These are phyloP conservation scores for Chloris gayana DNA, from an alignment of 176 grass and related monocot species.

Conservation along the genomic window DNA sequence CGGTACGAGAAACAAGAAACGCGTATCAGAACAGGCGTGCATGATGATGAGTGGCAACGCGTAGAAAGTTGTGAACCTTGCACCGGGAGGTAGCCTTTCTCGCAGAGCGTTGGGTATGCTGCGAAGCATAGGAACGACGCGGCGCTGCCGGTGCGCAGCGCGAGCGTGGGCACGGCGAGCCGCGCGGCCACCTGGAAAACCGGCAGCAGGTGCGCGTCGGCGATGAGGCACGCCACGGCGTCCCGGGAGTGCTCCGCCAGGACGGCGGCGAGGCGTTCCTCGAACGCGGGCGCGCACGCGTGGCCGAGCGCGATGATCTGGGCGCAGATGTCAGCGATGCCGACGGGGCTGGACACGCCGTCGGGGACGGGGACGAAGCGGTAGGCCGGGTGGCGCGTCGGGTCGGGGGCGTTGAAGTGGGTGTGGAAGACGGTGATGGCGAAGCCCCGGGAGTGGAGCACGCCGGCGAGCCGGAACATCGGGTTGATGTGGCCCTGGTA, in stretches of 20 bases:
- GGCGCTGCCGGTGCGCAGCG: not conserved
- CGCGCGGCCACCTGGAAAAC: not conserved
- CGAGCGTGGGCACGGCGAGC: not conserved
- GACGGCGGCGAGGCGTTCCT: not conserved
- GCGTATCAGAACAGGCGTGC: too few species aligned
- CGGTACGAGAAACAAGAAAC: too few species aligned
- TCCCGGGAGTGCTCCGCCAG: not conserved
- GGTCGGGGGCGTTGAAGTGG: not conserved
- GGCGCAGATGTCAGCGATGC: not conserved
- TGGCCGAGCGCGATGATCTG: not conserved
- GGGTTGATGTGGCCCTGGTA: conserved; percentile 65
- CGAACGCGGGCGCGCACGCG: not conserved
- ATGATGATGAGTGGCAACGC: too few species aligned
- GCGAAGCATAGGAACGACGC: not conserved
- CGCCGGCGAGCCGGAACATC: conserved; percentile 54
- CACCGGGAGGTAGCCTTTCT: not conserved
- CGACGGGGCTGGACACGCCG: not conserved
- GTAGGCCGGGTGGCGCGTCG: not conserved
- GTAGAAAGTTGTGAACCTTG: too few species aligned
- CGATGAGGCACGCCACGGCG: not conserved
- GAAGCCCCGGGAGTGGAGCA: conserved; percentile 29
- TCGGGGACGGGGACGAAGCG: not conserved
- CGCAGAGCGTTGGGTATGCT: not conserved
- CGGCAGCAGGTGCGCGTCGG: not conserved
- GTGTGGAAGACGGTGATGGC: not conserved